Percentiles rank a stretch among this genome's conserved stretches.
phyloP scores from a whole-genome alignment of 1,284 basidiomycete species.

The Singerocomus rubriflavus region DNA sequence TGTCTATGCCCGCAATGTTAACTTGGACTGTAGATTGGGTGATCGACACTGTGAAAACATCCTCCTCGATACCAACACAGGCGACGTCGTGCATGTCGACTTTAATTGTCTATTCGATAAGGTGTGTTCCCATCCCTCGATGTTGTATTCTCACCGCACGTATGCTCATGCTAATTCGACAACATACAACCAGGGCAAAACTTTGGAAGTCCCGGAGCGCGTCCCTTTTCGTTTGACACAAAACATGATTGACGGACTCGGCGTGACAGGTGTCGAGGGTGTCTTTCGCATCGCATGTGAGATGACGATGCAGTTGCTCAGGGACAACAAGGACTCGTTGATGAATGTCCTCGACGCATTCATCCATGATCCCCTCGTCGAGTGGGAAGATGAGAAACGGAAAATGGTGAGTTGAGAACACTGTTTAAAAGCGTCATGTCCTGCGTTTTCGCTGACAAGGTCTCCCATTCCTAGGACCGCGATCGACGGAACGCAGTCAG shows the following conservation, averaged over 20 bases:
- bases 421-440: background rate
- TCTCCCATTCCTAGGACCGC: constrained; percentile 28
- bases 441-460: background rate
- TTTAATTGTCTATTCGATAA: constrained; percentile 99
- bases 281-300: constrained; percentile 93
- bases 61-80: constrained; percentile 84
- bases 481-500: constrained; percentile 45
- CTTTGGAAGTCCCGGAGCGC: constrained; percentile 86
- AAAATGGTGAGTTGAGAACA: constrained; percentile 44
- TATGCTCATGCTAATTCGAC: background rate
- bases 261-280: constrained; percentile 93
- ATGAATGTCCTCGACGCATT: constrained; percentile 98
- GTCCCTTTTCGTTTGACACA: constrained; percentile 97
- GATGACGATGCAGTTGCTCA: constrained; percentile 84
- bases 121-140: constrained; percentile 38
- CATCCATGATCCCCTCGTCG: constrained; percentile 95
- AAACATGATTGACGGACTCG: constrained; percentile 91
- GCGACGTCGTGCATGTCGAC: constrained; percentile 96
- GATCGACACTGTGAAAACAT: constrained; percentile 99
- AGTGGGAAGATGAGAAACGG: constrained; percentile 85
- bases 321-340: constrained; percentile 90
- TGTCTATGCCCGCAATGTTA: too few relatives aligned
- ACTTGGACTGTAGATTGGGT: constrained; percentile 65
- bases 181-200: constrained; percentile 60
- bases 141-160: background rate